Conservation (phyloP, 2,329 filamentous ascomycete species). For the Simplicillium sp. region DNA sequence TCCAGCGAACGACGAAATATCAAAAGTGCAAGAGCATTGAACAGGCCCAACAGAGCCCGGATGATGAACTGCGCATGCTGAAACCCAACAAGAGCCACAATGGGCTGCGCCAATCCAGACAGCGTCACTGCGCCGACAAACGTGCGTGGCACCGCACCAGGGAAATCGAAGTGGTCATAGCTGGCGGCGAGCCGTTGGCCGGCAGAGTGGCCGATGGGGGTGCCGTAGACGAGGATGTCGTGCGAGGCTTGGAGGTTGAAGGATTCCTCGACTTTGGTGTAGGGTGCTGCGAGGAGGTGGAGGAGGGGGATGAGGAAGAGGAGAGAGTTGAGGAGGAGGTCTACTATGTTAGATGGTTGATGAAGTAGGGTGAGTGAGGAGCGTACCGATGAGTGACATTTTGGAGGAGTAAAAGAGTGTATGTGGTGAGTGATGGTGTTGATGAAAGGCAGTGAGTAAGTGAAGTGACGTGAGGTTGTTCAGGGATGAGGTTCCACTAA, state of each 20-base stretch:
- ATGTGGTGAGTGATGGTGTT: too few relatives aligned
- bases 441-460: too few relatives aligned
- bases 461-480: too few relatives aligned
- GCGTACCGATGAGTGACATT: constrained; percentile 1
- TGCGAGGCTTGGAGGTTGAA: constrained; percentile 95
- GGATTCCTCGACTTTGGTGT: constrained; percentile 97
- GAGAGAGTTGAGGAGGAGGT: constrained; percentile 14
- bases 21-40: constrained; percentile 62
- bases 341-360: constrained; percentile 6
- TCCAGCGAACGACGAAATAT: constrained; percentile 55
- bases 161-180: constrained; percentile 88
- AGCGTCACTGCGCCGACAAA: constrained; percentile 77
- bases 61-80: constrained; percentile 53
- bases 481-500: too few relatives aligned
- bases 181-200: constrained; percentile 43
- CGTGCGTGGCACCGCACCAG: constrained; percentile 83
- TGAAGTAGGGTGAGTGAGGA: not conserved
- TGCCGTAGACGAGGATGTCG: constrained; percentile 76
- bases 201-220: constrained; percentile 47
- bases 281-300: constrained; percentile 68
- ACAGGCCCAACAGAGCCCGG: constrained; percentile 65
- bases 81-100: constrained; percentile 48
- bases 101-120: constrained; percentile 60
- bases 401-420: too few relatives aligned
- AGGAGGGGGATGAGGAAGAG: constrained; percentile 50